These are phyloP conservation scores for Cladosporium sphaerospermum DNA, from an alignment of 2,329 filamentous ascomycete genomes.

Conservation along the genomic window DNA sequence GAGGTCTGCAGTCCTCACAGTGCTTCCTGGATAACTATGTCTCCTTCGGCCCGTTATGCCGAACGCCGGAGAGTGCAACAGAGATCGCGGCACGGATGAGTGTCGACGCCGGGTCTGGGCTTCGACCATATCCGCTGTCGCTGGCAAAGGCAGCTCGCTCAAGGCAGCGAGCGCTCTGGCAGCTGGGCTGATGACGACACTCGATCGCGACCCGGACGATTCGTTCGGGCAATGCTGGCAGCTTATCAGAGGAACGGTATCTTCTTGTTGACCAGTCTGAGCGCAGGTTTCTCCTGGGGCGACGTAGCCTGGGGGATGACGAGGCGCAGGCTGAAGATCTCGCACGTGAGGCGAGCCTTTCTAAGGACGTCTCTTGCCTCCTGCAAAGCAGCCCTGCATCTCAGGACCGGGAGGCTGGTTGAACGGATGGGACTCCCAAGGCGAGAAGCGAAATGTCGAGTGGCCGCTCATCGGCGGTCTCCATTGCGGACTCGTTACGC, in stretches of 20 bases:
- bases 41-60: not conserved
- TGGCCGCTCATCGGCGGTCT: slow-evolving; percentile 29
- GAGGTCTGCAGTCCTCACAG: slow-evolving; percentile 19
- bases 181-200: slow-evolving; percentile 13
- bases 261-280: no score
- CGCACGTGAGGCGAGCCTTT: no score
- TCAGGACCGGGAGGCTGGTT: slow-evolving; percentile 3
- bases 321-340: no score
- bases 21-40: slow-evolving; percentile 11
- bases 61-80: not conserved
- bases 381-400: no score
- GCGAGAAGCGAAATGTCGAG: slow-evolving; percentile 17
- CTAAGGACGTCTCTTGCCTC: no score
- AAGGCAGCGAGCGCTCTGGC: slow-evolving; percentile 20
- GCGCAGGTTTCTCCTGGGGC: no score
- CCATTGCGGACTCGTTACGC: slow-evolving; percentile 16
- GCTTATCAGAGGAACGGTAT: no score
- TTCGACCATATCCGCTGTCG: slow-evolving; percentile 18
- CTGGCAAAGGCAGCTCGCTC: slow-evolving; percentile 19
- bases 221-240: not conserved
- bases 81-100: slow-evolving; percentile 13
- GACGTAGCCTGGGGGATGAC: no score
- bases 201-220: not conserved
- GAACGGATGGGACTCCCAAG: slow-evolving; percentile 23
- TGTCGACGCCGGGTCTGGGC: slow-evolving; percentile 15